Evolutionary conservation across 352 stramenopile species (phyloP).

Genomic region (Phytophthora pistaciae): DNA sequence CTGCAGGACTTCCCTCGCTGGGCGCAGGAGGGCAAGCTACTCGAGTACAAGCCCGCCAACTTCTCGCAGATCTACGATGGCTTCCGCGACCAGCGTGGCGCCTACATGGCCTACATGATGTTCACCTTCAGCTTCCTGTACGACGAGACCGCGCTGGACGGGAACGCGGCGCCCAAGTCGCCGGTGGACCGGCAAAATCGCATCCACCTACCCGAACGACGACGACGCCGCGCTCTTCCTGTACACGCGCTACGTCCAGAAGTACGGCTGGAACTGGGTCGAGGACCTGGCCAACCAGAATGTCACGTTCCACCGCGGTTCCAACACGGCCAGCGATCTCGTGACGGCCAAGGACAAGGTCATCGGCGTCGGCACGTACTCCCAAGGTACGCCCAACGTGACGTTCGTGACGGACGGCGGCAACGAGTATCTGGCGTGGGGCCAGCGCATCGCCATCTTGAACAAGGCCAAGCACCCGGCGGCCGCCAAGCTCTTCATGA

Average conservation of each 20-base stretch:
- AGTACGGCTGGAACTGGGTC: conserved; percentile 66
- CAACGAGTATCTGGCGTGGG: conserved; percentile 51
- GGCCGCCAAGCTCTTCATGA: conserved; percentile 66
- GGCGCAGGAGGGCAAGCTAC: conserved; percentile 48
- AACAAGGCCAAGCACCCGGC: conserved; percentile 62
- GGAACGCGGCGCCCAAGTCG: conserved; percentile 25
- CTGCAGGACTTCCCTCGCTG: conserved; percentile 65
- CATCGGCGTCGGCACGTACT: conserved; percentile 38
- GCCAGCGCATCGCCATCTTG: conserved; percentile 54
- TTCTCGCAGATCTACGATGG: conserved; percentile 62
- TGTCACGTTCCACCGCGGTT: conserved; percentile 44
- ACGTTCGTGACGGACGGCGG: conserved; percentile 36
- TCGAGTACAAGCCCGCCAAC: conserved; percentile 61
- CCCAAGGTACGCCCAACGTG: conserved; percentile 20
- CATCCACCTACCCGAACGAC: conserved; percentile 58
- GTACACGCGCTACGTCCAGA: conserved; percentile 53
- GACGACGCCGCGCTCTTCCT: conserved; percentile 63
- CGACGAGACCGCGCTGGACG: conserved; percentile 33
- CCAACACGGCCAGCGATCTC: conserved; percentile 38
- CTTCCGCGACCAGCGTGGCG: conserved; percentile 43
- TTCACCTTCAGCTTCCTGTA: conserved; percentile 60
- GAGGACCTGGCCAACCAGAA: conserved; percentile 50
- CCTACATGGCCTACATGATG: conserved; percentile 50
- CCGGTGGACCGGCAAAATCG: conserved; percentile 46
- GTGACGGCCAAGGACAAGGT: conserved; percentile 39